A percentile compares a stretch with the other conserved stretches of the same genome.
Evolutionary conservation across 2,329 filamentous ascomycete species (phyloP).

Genomic region (Colletotrichum gigasporum): DNA sequence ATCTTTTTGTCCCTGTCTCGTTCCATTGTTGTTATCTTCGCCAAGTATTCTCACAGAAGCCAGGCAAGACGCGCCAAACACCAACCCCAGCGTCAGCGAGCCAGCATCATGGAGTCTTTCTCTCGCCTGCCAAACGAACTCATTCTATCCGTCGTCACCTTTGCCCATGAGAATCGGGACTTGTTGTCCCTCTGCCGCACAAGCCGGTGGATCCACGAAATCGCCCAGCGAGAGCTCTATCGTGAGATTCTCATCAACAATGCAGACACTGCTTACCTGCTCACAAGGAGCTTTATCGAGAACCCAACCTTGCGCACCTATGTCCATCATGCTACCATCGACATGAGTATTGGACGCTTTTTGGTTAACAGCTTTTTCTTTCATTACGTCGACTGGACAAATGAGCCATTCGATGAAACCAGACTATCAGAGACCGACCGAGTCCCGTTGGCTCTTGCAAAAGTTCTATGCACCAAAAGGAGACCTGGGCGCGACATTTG

Average conservation of each 20-base stretch:
- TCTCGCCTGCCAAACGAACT: constrained; percentile 12
- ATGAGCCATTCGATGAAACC: neutral
- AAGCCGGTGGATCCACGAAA: neutral
- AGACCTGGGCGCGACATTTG: neutral
- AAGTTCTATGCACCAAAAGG: neutral
- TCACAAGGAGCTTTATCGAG: constrained; percentile 19
- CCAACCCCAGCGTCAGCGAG: too few relatives aligned
- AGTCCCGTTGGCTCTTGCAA: constrained; percentile 1
- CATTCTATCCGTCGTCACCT: neutral
- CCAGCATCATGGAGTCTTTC: neutral
- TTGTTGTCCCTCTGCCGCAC: neutral
- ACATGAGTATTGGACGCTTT: neutral
- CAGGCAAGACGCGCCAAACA: neutral
- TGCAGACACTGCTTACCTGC: neutral
- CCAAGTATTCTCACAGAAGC: too few relatives aligned
- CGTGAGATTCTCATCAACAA: neutral
- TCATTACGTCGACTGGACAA: neutral
- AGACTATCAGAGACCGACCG: neutral
- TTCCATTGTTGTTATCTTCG: too few relatives aligned
- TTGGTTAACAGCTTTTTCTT: neutral
- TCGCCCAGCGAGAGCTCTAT: constrained; percentile 9
- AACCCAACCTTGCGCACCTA: neutral
- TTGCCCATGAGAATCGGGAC: neutral
- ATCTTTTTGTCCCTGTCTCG: too few relatives aligned
- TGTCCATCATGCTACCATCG: neutral